Evolutionary conservation across 345 rosid genomes (phyloP).

Genomic region (Euphorbia tirucalli): DNA sequence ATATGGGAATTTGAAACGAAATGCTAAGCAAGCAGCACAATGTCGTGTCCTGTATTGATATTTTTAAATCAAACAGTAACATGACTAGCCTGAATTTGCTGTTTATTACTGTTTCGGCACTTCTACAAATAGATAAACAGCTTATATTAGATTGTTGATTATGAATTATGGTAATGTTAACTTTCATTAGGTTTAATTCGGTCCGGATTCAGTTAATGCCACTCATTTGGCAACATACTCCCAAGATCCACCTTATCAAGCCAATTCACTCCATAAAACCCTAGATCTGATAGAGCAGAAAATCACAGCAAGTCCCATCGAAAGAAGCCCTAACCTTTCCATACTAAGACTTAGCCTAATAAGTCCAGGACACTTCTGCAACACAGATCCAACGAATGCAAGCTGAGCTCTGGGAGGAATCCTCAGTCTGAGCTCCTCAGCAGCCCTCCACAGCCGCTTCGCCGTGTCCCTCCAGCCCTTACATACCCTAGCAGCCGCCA

Average conservation of each 20-base stretch:
- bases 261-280: constrained; percentile 16
- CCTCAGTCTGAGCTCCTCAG: constrained; percentile 75
- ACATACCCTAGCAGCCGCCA: constrained; percentile 82
- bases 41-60: constrained; percentile 3
- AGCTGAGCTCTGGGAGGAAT: constrained; percentile 69
- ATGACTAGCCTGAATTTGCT: constrained; percentile 5
- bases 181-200: not conserved
- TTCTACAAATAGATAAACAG: constrained; percentile 5
- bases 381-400: constrained; percentile 74
- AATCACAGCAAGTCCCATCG: not conserved
- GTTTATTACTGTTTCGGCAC: not conserved
- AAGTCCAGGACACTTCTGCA: constrained; percentile 79
- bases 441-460: constrained; percentile 78
- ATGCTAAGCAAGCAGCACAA: not conserved
- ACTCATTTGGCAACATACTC: not conserved
- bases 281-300: constrained; percentile 42
- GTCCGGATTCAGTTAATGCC: not conserved
- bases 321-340: constrained; percentile 69
- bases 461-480: constrained; percentile 83
- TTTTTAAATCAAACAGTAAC: constrained; percentile 14
- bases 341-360: constrained; percentile 61
- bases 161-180: constrained; percentile 8
- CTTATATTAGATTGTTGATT: not conserved
- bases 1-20: not conserved
- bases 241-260: constrained; percentile 4